Conservation (phyloP, 2,329 filamentous ascomycete species). For the Paecilomyces variotii region DNA sequence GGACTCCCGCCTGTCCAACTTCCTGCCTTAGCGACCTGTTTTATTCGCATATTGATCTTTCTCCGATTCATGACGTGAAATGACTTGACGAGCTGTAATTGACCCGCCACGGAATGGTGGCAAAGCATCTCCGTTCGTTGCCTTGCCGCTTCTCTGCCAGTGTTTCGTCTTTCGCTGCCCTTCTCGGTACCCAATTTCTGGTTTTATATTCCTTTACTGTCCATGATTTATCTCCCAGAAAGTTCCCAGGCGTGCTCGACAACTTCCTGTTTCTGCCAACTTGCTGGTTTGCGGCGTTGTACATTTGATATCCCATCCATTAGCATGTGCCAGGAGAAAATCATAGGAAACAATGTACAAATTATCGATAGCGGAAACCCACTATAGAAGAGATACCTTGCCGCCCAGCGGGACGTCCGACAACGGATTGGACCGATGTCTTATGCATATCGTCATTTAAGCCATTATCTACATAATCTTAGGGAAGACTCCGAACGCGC, state of each 20-base stretch:
- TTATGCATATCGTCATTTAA: neutral
- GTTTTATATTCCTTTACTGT: neutral
- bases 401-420: neutral
- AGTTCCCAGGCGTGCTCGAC: neutral
- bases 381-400: neutral
- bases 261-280: neutral
- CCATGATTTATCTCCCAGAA: too few relatives aligned
- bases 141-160: neutral
- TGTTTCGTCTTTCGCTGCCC: neutral
- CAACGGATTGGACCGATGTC: neutral
- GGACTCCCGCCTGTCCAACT: slow-evolving; percentile 20
- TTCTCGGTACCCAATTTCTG: neutral
- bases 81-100: neutral
- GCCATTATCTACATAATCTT: neutral
- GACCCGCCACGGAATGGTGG: neutral
- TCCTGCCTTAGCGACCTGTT: slow-evolving; percentile 18
- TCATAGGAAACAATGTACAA: neutral
- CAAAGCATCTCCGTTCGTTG: neutral
- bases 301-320: neutral
- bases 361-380: neutral
- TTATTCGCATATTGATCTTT: slow-evolving; percentile 3
- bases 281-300: neutral
- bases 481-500: neutral
- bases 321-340: neutral
- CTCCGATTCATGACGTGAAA: neutral